Evolutionary conservation across 495 filamentous ascomycete species (phyloP).

Genomic region (Endocarpon pusillum): DNA sequence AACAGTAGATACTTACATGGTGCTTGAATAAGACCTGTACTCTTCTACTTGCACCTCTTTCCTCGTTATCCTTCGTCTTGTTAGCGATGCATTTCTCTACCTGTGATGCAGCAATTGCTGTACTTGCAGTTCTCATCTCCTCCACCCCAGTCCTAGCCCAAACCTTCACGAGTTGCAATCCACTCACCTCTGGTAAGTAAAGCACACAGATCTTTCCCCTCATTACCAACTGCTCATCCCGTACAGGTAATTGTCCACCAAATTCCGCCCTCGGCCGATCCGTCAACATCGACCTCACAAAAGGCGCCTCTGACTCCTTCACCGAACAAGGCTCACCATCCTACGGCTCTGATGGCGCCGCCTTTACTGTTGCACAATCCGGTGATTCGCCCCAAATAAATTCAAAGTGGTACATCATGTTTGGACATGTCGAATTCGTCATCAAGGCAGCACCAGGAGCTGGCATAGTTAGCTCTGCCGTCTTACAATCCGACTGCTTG

Average conservation of each 20-base stretch:
- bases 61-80: not conserved
- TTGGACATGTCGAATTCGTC: slow-evolving; percentile 39
- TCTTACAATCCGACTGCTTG: slow-evolving; percentile 66
- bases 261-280: slow-evolving; percentile 69
- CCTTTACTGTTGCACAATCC: slow-evolving; percentile 65
- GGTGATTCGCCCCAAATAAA: slow-evolving; percentile 74
- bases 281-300: slow-evolving; percentile 70
- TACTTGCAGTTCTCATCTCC: slow-evolving; percentile 17
- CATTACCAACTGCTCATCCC: slow-evolving; percentile 11
- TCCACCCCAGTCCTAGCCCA: slow-evolving; percentile 39
- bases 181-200: slow-evolving; percentile 44
- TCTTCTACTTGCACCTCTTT: not conserved
- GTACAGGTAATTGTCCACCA: slow-evolving; percentile 42
- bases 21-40: not conserved
- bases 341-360: slow-evolving; percentile 60
- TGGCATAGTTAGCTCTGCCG: slow-evolving; percentile 58
- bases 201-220: not conserved
- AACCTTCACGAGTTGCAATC: slow-evolving; percentile 63
- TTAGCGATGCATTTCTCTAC: slow-evolving; percentile 17
- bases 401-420: slow-evolving; percentile 62
- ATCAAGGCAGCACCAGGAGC: slow-evolving; percentile 44
- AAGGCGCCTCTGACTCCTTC: slow-evolving; percentile 52
- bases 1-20: not conserved
- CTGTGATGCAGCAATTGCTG: slow-evolving; percentile 10
- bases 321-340: slow-evolving; percentile 44